A percentile compares a stretch with the other conserved stretches of the same genome.
phyloP scores from a whole-genome alignment of 306 rosid genomes.

The Fragaria ananassa region DNA sequence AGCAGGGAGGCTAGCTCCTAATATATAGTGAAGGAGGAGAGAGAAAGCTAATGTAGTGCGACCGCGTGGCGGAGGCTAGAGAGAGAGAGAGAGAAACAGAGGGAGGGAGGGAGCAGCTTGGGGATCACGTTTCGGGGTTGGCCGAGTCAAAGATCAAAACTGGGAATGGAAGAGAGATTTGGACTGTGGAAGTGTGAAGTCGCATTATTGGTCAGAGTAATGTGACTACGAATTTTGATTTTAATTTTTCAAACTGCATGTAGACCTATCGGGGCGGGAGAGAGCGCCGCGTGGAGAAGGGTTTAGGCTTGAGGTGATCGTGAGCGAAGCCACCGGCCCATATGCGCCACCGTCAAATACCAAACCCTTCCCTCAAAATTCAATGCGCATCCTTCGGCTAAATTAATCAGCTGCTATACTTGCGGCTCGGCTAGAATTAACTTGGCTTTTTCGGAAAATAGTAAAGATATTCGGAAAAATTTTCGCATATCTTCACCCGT shows the following conservation, averaged over 20 bases:
- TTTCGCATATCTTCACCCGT: too few relatives aligned
- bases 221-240: background rate
- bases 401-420: too few relatives aligned
- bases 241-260: background rate
- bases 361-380: background rate
- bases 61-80: constrained; percentile 10
- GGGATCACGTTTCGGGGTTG: constrained; percentile 31
- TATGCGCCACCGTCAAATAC: background rate
- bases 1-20: background rate
- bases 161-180: background rate
- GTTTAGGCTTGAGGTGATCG: constrained; percentile 19
- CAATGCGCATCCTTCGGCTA: background rate
- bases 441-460: too few relatives aligned
- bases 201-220: constrained; percentile 4
- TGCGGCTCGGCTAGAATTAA: background rate
- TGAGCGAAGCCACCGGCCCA: constrained; percentile 32
- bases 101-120: constrained; percentile 24
- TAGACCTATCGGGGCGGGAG: background rate
- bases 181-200: background rate
- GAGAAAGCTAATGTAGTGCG: background rate
- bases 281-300: constrained; percentile 27
- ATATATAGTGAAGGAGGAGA: constrained; percentile 17
- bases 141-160: constrained; percentile 34
- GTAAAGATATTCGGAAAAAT: too few relatives aligned
- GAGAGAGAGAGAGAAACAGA: constrained; percentile 12